A percentile compares a stretch with the other conserved stretches of the same genome.
Conservation (phyloP, 2,329 filamentous ascomycete genomes). For the Magnaporthiopsis poae region DNA sequence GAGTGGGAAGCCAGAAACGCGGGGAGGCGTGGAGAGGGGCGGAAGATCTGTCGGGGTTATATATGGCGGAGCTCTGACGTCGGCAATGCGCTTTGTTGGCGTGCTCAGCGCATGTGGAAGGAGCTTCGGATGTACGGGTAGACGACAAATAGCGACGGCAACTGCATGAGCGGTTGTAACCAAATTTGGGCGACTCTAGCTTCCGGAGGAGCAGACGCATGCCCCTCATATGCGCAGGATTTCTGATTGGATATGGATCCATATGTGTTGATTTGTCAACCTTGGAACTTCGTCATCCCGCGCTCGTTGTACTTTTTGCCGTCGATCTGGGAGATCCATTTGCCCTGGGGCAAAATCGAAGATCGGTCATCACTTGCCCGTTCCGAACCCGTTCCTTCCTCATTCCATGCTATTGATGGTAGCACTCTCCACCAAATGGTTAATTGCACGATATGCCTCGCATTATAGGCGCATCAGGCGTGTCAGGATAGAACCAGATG, state of each 20-base stretch:
- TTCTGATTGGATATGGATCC: neutral
- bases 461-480: too few relatives aligned
- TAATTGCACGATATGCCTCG: neutral
- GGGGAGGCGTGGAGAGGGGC: neutral
- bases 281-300: too few relatives aligned
- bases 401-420: neutral
- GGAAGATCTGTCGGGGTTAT: neutral
- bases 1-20: neutral
- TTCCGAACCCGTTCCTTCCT: neutral
- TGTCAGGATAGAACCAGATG: too few relatives aligned
- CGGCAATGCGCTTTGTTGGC: neutral
- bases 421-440: too few relatives aligned
- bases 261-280: neutral
- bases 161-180: neutral
- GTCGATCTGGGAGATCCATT: too few relatives aligned
- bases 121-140: neutral
- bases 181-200: neutral
- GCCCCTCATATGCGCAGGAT: too few relatives aligned
- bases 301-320: too few relatives aligned
- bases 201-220: neutral
- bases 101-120: neutral
- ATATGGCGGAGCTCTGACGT: slow-evolving; percentile 3
- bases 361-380: too few relatives aligned
- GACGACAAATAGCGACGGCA: neutral
- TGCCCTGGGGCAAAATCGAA: too few relatives aligned